Evolutionary conservation across 2,329 filamentous ascomycete species (phyloP).

Genomic region (Talaromyces verruculosus): DNA sequence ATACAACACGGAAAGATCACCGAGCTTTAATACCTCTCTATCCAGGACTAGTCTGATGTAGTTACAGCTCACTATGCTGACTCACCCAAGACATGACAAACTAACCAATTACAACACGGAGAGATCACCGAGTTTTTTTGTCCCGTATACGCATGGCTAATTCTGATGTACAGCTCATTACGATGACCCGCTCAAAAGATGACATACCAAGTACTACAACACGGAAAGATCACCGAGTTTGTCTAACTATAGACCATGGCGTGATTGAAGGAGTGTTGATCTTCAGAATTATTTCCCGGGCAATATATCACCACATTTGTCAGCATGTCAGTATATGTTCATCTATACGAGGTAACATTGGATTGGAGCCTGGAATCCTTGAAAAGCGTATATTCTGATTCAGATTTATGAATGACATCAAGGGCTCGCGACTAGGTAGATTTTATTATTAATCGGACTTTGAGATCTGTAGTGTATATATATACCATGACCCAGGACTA

Average conservation of each 20-base stretch:
- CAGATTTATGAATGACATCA: too few species aligned
- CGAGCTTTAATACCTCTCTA: too few species aligned
- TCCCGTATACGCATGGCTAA: not conserved
- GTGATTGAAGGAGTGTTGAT: not conserved
- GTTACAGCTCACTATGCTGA: too few species aligned
- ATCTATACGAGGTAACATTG: too few species aligned
- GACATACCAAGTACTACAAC: not conserved
- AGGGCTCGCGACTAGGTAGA: too few species aligned
- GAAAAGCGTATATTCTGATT: too few species aligned
- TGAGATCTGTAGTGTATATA: not conserved
- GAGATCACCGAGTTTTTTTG: too few species aligned
- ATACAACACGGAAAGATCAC: too few species aligned
- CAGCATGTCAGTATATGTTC: not conserved
- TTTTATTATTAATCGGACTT: not conserved
- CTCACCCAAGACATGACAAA: too few species aligned
- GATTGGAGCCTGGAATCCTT: not conserved
- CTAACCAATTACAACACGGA: too few species aligned
- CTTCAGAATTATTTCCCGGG: not conserved
- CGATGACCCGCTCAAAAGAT: not conserved
- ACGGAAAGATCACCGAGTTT: not conserved
- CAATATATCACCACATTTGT: not conserved
- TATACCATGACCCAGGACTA: not conserved
- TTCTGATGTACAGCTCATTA: not conserved
- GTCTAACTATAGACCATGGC: not conserved
- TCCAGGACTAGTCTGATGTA: too few species aligned